These are phyloP conservation scores for Claviceps africana DNA, from an alignment of 2,329 filamentous ascomycete species.

Conservation along the genomic window DNA sequence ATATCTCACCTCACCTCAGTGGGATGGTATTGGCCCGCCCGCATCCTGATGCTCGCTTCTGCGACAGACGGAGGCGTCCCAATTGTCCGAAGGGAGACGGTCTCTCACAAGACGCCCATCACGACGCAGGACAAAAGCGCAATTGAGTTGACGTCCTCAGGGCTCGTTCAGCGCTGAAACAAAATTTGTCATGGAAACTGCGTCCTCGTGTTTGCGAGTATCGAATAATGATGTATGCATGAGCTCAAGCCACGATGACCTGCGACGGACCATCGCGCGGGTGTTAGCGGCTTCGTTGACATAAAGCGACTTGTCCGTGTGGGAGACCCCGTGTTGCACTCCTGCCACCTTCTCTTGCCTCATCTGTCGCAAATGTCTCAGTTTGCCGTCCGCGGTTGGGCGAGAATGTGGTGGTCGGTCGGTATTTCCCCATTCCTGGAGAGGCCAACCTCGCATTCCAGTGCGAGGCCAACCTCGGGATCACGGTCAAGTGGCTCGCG, in stretches of 20 bases:
- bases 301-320: not conserved
- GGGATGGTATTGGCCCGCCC: not conserved
- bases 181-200: not conserved
- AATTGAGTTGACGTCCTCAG: not conserved
- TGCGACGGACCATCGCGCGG: not conserved
- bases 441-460: constrained; percentile 5
- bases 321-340: no score
- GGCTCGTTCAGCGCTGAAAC: not conserved
- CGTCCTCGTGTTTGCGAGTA: not conserved
- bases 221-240: not conserved
- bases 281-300: not conserved
- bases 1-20: not conserved
- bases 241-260: not conserved
- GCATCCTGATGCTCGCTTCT: not conserved
- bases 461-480: not conserved
- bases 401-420: not conserved
- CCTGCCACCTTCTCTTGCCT: not conserved
- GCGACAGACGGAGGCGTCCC: not conserved
- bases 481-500: not conserved
- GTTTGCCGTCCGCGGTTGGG: not conserved
- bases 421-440: constrained; percentile 3
- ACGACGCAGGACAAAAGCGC: not conserved
- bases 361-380: not conserved
- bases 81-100: not conserved
- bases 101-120: not conserved